A percentile compares a stretch with the other conserved stretches of the same genome.
phyloP scores from a whole-genome alignment of 2,329 filamentous ascomycete genomes.

The Fragosphaeria purpurea region DNA sequence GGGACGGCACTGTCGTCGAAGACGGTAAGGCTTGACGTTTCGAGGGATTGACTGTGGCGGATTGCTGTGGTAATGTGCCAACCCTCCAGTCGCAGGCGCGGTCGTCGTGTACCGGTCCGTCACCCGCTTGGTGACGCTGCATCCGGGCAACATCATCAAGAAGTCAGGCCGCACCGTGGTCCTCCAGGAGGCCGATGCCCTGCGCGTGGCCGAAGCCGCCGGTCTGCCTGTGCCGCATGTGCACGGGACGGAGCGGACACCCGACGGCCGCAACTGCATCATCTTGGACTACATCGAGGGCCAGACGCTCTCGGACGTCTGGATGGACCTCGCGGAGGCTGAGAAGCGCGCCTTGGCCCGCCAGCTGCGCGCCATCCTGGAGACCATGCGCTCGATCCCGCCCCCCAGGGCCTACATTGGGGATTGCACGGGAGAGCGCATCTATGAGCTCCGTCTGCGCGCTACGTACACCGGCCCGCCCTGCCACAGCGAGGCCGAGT shows the following conservation, averaged over 20 bases:
- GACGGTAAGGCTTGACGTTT: no score
- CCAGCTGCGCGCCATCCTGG: constrained; percentile 18
- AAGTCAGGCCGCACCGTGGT: constrained; percentile 19
- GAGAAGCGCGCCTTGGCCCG: constrained; percentile 15
- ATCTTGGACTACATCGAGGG: constrained; percentile 19
- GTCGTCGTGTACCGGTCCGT: constrained; percentile 14
- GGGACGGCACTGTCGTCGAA: no score
- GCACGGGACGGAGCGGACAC: constrained; percentile 7
- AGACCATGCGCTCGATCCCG: constrained; percentile 16
- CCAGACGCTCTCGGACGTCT: constrained; percentile 17
- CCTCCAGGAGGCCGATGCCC: constrained; percentile 18
- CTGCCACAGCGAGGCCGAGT: constrained; percentile 16
- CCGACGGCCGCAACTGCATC: constrained; percentile 15
- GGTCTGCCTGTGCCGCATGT: constrained; percentile 17
- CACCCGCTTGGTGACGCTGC: constrained; percentile 16
- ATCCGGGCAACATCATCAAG: constrained; percentile 16
- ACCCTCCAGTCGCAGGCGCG: no score
- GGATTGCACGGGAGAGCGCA: constrained; percentile 17
- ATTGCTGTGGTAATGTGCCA: no score
- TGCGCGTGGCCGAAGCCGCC: constrained; percentile 13
- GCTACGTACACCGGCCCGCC: constrained; percentile 14
- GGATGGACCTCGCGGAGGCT: constrained; percentile 15
- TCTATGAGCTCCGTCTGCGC: constrained; percentile 17
- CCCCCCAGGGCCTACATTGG: constrained; percentile 17
- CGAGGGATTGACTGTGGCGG: no score